A percentile compares a stretch with the other conserved stretches of the same genome.
Conservation (phyloP, 345 rosid genomes). For the Kernera saxatilis region DNA sequence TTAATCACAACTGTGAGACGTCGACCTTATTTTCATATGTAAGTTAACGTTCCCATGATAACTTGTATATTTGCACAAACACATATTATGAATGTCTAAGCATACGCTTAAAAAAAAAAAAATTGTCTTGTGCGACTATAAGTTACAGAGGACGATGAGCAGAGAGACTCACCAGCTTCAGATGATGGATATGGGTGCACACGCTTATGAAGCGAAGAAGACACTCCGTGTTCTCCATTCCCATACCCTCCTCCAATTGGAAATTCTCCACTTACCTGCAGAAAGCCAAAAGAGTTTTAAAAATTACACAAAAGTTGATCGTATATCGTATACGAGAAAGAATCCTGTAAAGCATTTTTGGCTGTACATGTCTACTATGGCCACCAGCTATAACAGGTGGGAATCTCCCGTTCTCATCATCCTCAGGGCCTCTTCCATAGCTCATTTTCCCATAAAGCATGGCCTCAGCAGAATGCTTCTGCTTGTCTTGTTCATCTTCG, state of each 20-base stretch:
- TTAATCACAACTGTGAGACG: not conserved
- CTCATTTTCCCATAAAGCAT: conserved; percentile 97
- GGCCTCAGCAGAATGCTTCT: conserved; percentile 63
- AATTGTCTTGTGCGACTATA: not conserved
- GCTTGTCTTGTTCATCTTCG: conserved; percentile 66
- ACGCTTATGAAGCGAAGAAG: conserved; percentile 67
- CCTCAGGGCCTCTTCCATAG: conserved; percentile 91
- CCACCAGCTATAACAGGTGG: conserved; percentile 59
- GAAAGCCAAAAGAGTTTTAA: not conserved
- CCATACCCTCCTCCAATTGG: conserved; percentile 63
- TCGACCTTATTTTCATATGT: not conserved
- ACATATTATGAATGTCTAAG: not conserved
- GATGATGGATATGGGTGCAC: conserved; percentile 85
- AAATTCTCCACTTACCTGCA: conserved; percentile 90
- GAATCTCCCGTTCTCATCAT: conserved; percentile 66
- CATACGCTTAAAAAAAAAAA: not conserved
- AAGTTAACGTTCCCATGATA: not conserved
- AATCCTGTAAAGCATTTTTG: not conserved
- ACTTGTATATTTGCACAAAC: not conserved
- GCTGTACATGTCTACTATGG: conserved; percentile 62
- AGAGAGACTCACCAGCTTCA: conserved; percentile 57
- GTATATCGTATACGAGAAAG: not conserved
- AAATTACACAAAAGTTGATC: not conserved
- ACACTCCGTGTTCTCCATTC: conserved; percentile 52
- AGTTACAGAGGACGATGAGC: not conserved